Percentiles rank a stretch among this genome's conserved stretches.
These are phyloP conservation scores for Rhododendron mucronatum DNA, from an alignment of 148 eudicot genomes.

Conservation along the genomic window DNA sequence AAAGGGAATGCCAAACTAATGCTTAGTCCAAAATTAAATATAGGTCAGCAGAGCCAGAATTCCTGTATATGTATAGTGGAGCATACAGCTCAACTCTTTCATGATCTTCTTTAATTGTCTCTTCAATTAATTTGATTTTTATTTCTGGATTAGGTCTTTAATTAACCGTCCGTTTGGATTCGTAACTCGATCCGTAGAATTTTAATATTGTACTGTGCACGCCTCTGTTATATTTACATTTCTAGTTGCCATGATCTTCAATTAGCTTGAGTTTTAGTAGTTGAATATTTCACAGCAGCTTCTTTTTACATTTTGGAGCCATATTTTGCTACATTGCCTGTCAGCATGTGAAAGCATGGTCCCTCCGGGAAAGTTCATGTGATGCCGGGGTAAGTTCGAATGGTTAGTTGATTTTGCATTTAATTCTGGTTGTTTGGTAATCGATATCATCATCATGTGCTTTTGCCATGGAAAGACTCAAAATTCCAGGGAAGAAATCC, in stretches of 20 bases:
- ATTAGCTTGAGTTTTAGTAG: background rate
- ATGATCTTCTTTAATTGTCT: background rate
- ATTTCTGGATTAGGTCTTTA: background rate
- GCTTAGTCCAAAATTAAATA: background rate
- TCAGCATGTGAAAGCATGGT: background rate
- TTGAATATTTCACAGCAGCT: background rate
- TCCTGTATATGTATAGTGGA: too few relatives aligned
- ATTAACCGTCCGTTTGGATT: background rate
- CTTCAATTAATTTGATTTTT: background rate
- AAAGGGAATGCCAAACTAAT: background rate
- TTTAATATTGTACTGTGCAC: background rate
- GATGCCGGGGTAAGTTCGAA: background rate
- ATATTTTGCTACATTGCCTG: background rate
- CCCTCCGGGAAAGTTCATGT: background rate
- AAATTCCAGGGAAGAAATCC: background rate
- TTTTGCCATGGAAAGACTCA: background rate
- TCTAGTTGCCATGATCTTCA: background rate
- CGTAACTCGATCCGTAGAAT: background rate
- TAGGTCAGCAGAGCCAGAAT: background rate
- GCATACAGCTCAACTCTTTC: background rate
- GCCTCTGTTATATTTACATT: too few relatives aligned
- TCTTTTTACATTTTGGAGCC: background rate
- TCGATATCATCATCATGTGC: background rate
- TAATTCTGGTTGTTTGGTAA: background rate
- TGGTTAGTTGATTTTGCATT: background rate